A percentile compares a stretch with the other conserved stretches of the same genome.
Conservation (phyloP, 2,329 filamentous ascomycete genomes). For the Dendryphion nanum region DNA sequence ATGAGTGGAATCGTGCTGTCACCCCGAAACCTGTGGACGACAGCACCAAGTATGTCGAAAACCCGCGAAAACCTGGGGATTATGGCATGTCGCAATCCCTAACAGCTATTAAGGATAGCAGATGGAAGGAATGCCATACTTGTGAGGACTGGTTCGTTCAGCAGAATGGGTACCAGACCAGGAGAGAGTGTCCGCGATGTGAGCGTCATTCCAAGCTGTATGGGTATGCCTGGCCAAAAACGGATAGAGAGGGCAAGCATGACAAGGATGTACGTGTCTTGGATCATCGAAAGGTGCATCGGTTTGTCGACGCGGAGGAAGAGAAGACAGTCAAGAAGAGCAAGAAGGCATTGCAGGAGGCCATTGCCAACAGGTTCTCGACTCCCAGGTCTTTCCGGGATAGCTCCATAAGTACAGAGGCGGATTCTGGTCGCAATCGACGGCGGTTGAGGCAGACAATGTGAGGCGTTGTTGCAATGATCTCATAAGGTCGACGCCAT, state of each 20-base stretch:
- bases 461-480: conserved; percentile 13
- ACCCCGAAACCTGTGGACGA: conserved; percentile 25
- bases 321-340: conserved; percentile 34
- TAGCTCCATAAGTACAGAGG: conserved; percentile 14
- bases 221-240: conserved; percentile 95
- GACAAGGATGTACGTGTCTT: conserved; percentile 70
- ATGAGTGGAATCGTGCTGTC: conserved; percentile 21
- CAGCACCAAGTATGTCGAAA: conserved; percentile 24
- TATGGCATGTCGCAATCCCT: conserved; percentile 79
- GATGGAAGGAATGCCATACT: conserved; percentile 86
- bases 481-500: no score
- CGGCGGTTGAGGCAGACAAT: conserved; percentile 29
- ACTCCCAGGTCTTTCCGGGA: conserved; percentile 26
- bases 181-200: conserved; percentile 83
- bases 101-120: conserved; percentile 71
- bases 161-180: conserved; percentile 81
- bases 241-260: conserved; percentile 70
- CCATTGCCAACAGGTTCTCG: conserved; percentile 23
- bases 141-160: conserved; percentile 85
- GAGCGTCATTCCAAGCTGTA: conserved; percentile 96
- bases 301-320: conserved; percentile 76
- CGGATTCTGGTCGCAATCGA: conserved; percentile 22
- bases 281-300: conserved; percentile 84
- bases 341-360: conserved; percentile 22
- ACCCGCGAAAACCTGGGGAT: conserved; percentile 44